These are phyloP conservation scores for Neurospora sp. DNA, from an alignment of 495 filamentous ascomycete species.

Conservation along the genomic window DNA sequence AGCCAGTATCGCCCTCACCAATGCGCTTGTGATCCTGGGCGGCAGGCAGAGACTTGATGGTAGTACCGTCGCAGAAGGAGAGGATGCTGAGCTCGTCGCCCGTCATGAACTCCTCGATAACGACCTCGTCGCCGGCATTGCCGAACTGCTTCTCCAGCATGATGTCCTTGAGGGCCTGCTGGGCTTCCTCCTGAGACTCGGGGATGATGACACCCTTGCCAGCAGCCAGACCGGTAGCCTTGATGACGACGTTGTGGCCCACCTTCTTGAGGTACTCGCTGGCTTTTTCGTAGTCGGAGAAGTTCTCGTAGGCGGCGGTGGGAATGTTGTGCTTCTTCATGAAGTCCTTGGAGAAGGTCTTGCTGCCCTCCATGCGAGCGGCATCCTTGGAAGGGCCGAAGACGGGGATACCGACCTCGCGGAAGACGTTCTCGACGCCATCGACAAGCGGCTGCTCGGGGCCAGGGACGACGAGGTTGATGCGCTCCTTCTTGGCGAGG, in stretches of 20 bases:
- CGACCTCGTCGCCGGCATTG: conserved; percentile 78
- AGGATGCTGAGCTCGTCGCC: conserved; percentile 90
- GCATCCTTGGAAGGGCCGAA: conserved; percentile 84
- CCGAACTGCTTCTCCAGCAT: conserved; percentile 88
- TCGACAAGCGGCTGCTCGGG: conserved; percentile 92
- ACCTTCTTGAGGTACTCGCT: conserved; percentile 65
- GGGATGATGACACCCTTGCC: conserved; percentile 93
- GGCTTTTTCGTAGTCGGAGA: conserved; percentile 70
- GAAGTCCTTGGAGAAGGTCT: conserved; percentile 96
- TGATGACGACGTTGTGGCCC: conserved; percentile 73
- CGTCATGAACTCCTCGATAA: conserved; percentile 89
- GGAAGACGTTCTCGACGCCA: conserved; percentile 78
- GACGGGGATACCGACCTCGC: conserved; percentile 63
- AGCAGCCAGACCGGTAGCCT: conserved; percentile 76
- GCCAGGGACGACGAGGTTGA: conserved; percentile 85
- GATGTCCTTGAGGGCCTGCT: conserved; percentile 71
- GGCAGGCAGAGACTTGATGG: conserved; percentile 73
- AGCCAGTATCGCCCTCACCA: conserved; percentile 80
- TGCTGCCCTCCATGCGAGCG: conserved; percentile 88
- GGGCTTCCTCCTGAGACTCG: conserved; percentile 67
- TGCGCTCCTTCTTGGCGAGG: conserved; percentile 57
- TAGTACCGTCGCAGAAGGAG: conserved; percentile 83
- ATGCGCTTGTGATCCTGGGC: conserved; percentile 97
- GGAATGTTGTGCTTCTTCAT: conserved; percentile 88
- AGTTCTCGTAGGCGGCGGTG: conserved; percentile 83